Evolutionary conservation across 176 grass and related monocot species (phyloP), one percentile per base, ranked within the genome.

Genomic region (Triticum timopheevii): DNA sequence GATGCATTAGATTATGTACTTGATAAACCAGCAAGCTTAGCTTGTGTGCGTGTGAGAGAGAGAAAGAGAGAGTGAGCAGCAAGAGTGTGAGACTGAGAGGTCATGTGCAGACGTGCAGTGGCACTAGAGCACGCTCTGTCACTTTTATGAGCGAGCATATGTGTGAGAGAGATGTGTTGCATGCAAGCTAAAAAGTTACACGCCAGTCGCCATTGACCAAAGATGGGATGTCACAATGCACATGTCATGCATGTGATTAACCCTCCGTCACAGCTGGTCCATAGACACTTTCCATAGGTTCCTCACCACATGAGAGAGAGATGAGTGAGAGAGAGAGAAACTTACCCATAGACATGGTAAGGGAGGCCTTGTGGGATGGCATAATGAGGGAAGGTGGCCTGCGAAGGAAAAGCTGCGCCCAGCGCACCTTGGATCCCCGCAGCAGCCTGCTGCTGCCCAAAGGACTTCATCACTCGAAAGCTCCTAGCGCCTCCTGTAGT

Each of bases 331-430:
- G 3, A 65, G 69, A 78, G 44, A 68, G 65, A 33, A 68, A 20
- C 39, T 80, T 89, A 94, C 95, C 92, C 92, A 84, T 94, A 99
- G 85, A 96, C 92, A 86, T 96, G 90, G 86, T 92, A 98, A 87
- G 97, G 97, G 77, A 96, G 84, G 30, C 93, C 93, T 82, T 99
- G 97, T 88, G 91, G 92, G 67, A 96, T 89, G 87, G 94, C 82
- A 94, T 99, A 96, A 96, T 96, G 94, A 85, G 94, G 94, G 89
- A 94, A 91, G 89, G 92, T 92, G 91, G 90, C 87, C 90, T 93
- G 90, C 77, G 94, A 90, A 69, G 92, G 80, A 81, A 96, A 96
- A 90, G 94, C 89, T 87, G 94, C 84, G 44, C 89, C 84, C 73
- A 86, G 80, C 66, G 90, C 97, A 90, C 88, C 92, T 93, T 94